Percentiles rank a stretch among this genome's conserved stretches.
phyloP scores from a whole-genome alignment of 2,329 filamentous ascomycete species.

The Diplodia scrobiculata region DNA sequence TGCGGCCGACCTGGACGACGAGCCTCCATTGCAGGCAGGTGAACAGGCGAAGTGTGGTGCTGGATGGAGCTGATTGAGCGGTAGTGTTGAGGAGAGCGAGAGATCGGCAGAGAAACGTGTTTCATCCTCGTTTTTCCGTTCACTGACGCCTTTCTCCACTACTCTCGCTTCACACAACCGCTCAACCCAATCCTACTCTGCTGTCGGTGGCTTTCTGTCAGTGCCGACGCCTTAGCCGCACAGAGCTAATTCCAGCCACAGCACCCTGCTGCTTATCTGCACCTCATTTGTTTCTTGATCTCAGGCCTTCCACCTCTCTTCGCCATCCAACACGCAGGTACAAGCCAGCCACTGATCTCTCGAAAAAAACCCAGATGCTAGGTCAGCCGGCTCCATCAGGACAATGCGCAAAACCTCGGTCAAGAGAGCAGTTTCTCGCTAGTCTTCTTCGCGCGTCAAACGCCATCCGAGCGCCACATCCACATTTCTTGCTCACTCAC shows the following conservation, averaged over 20 bases:
- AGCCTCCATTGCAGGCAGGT: too few relatives aligned
- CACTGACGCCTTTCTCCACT: background rate
- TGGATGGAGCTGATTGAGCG: background rate
- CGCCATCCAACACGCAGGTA: too few relatives aligned
- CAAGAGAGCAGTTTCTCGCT: too few relatives aligned
- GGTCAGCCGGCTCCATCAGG: too few relatives aligned
- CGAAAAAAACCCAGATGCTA: too few relatives aligned
- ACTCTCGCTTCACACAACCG: background rate
- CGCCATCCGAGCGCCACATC: too few relatives aligned
- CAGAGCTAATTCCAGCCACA: background rate
- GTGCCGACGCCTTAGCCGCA: background rate
- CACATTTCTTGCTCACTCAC: too few relatives aligned
- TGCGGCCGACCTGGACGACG: too few relatives aligned
- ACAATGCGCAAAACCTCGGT: too few relatives aligned
- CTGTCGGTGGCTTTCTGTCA: background rate
- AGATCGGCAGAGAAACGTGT: constrained; percentile 4
- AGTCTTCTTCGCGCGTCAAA: too few relatives aligned
- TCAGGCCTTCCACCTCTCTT: background rate
- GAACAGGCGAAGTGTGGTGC: background rate
- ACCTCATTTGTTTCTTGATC: background rate
- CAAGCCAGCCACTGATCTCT: too few relatives aligned
- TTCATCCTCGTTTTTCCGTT: constrained; percentile 15
- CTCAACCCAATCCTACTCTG: background rate
- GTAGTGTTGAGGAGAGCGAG: constrained; percentile 7
- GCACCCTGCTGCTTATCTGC: background rate